Conservation (phyloP, 306 rosid species). For the Vigna mungo region DNA sequence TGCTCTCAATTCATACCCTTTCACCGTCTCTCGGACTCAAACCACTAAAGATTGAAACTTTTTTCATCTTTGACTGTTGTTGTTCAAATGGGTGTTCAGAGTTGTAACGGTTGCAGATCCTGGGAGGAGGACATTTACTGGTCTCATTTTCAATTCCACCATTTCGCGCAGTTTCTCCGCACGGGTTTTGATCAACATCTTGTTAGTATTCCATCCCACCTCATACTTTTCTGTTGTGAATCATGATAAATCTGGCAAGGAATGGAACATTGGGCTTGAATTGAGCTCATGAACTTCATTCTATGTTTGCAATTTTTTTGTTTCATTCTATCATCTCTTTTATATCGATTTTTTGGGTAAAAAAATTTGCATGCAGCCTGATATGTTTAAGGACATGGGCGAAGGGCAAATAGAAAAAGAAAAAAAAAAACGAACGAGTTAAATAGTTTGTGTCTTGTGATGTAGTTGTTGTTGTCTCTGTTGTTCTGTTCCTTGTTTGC, state of each 20-base stretch:
- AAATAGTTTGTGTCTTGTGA: background rate
- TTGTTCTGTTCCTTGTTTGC: slow-evolving; percentile 1
- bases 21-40: background rate
- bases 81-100: slow-evolving; percentile 56
- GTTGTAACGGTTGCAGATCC: slow-evolving; percentile 46
- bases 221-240: background rate
- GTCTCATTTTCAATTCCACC: slow-evolving; percentile 64
- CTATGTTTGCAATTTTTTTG: background rate
- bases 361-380: slow-evolving; percentile 10
- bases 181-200: slow-evolving; percentile 56
- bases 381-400: background rate
- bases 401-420: background rate
- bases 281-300: slow-evolving; percentile 5
- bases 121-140: slow-evolving; percentile 73
- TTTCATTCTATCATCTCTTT: background rate
- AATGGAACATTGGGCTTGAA: background rate
- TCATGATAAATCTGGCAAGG: background rate
- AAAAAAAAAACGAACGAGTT: background rate
- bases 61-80: background rate
- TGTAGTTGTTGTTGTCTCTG: slow-evolving; percentile 31
- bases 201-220: slow-evolving; percentile 45
- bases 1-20: background rate
- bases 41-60: slow-evolving; percentile 6
- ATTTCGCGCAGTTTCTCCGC: slow-evolving; percentile 57
- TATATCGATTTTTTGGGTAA: background rate